Conservation (phyloP, 1,284 basidiomycete species). For the Malassezia equina region DNA sequence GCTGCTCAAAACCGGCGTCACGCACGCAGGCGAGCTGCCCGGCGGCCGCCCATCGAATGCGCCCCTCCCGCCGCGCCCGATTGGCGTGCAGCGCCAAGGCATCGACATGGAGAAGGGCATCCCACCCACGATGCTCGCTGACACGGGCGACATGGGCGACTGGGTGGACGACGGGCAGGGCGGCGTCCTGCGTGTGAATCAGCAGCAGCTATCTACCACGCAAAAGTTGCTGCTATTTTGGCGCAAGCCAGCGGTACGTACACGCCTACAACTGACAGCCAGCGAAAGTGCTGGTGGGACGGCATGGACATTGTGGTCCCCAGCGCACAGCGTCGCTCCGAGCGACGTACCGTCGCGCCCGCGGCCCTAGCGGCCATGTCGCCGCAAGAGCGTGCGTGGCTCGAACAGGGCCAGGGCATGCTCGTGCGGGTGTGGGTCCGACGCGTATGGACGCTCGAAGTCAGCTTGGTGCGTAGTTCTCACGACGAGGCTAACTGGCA, state of each 20-base stretch:
- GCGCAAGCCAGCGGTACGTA: slow-evolving; percentile 72
- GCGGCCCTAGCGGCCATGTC: slow-evolving; percentile 23
- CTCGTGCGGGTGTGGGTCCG: slow-evolving; percentile 68
- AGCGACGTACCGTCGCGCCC: neutral
- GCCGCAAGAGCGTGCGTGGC: slow-evolving; percentile 29
- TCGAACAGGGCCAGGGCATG: slow-evolving; percentile 34
- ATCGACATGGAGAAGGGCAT: slow-evolving; percentile 2
- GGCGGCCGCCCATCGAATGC: slow-evolving; percentile 1
- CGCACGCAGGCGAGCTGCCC: slow-evolving; percentile 58
- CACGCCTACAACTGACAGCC: neutral
- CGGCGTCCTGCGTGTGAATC: slow-evolving; percentile 57
- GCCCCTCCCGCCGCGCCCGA: slow-evolving; percentile 5
- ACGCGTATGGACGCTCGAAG: slow-evolving; percentile 94
- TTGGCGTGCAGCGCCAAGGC: slow-evolving; percentile 13
- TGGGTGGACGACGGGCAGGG: slow-evolving; percentile 22
- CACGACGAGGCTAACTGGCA: neutral
- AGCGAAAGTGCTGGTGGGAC: slow-evolving; percentile 98
- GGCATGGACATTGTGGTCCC: slow-evolving; percentile 79
- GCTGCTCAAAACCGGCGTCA: slow-evolving; percentile 90
- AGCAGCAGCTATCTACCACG: slow-evolving; percentile 86
- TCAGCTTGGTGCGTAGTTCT: slow-evolving; percentile 63
- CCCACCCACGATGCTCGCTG: slow-evolving; percentile 19
- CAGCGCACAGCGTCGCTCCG: neutral
- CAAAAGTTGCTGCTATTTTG: slow-evolving; percentile 96
- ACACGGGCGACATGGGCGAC: slow-evolving; percentile 15